Evolutionary conservation across 2,329 filamentous ascomycete genomes (phyloP), one percentile per base, ranked within the genome.

Genomic region (Beauveria medogensis): DNA sequence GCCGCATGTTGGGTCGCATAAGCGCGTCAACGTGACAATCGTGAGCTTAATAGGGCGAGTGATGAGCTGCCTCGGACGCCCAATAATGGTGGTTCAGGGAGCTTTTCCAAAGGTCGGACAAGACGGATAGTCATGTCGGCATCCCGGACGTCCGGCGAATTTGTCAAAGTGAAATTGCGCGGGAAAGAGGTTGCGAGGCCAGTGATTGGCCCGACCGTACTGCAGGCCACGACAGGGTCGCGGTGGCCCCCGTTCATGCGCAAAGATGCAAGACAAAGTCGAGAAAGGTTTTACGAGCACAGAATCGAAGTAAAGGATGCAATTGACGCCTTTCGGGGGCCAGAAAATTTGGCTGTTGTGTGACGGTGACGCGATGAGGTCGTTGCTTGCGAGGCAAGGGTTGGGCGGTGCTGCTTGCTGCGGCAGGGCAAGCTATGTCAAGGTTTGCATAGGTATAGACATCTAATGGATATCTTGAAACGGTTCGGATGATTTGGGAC

Each of bases 1-100:
- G 40, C 41, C 58, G 58, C 50, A 60, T 54, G 43, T 55, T 60
- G 43, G 57, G 58, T 48, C 51, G 58, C 50, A 46, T 53, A 30
- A 60, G 50, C 41, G 14, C 28, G 41, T 28, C 8, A 55, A 51
- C 43, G 51, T 40, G 50, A 48, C 58, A 24, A 60, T 60, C 50
- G 41, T 44, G 56, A 51, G 26, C 18, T 44, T 18, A 46, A 59
- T 8, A n/a, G 37, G 41, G 30, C 26, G 56, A 44, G 48, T 28
- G 26, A 44, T 59, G 46, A 41, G 44, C n/a, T 44, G 46, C 55
- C 28, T 40, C 44, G 20, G 9, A 14, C 28, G 14, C 24, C 8
- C 16, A 26, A 40, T 3, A 20, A 28, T 18, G 47, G n/a, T 26
- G 24, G n/a, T 22, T 43, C 18, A 22, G n/a, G n/a, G 30, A 24